Base-by-base conservation (phyloP, 768 basidiomycete species). In the Tubosaeta brunneosetosa region DNA sequence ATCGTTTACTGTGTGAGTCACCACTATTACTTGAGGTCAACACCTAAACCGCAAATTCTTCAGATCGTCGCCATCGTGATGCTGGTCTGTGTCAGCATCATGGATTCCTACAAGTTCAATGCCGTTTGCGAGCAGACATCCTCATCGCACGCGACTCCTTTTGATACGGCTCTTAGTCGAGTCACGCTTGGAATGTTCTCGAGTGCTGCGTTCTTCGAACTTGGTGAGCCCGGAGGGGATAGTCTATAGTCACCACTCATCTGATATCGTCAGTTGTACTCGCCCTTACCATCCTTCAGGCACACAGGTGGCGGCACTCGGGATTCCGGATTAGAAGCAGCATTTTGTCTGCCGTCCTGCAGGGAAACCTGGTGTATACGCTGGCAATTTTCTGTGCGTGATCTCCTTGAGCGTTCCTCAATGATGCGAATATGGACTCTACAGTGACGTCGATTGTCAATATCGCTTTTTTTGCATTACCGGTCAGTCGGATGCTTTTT, bases 331-430 rank as follows among this genome's bases (percentile, higher is more conserved):
- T n/a, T 10, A 31, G 14, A 4, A 36, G 55, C 26, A 45, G 27
- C 9, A 27, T 55, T 6, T 14, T 44, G 19, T 26, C 41, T 42
- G 41, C 41, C 13, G 22, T 59, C n/a, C n/a, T 40, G 12, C 53
- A 40, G 17, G 53, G 58, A 1, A 60, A 60, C 13, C 13, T 59
- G 0, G 6, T 55, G 13, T 60, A 60, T 27, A 48, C 58, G 0
- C 22, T 38, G 17, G 43, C 49, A 0, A 48, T 59, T 37, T 54
- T 59, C n/a, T 6, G 57, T 59, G 49, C 32, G 52, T 55, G 27
- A 22, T 14, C 8, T 19, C 26, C 26, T 37, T 42, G 10, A 10
- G 2, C 12, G 7, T 14, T 14, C 22, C 41, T 26, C 19, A 42
- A 25, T 26, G 12, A 42, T 13, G 12, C 11, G 4, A 13, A 42